Conservation (phyloP, 306 rosid genomes). For the Notholithocarpus densiflorus region DNA sequence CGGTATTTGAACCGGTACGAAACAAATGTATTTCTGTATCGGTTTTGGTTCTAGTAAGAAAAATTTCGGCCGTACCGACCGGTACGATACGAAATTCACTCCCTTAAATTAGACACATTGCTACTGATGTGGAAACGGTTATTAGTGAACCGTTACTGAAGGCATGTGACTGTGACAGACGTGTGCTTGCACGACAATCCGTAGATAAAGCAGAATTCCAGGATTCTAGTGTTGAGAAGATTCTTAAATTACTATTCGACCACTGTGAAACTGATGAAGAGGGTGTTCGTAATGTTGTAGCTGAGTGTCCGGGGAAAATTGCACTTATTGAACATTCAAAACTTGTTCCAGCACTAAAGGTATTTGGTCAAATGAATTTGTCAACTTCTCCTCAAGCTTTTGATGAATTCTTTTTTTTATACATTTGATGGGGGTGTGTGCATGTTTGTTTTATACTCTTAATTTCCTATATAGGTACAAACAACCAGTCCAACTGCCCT, state of each 20-base stretch:
- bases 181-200: slow-evolving; percentile 88
- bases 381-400: too few relatives aligned
- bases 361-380: too few relatives aligned
- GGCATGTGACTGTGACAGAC: too few relatives aligned
- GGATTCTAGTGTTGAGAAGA: slow-evolving; percentile 95
- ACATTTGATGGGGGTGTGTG: slow-evolving; percentile 18
- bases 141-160: too few relatives aligned
- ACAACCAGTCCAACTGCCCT: slow-evolving; percentile 47
- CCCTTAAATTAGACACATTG: too few relatives aligned
- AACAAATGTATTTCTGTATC: too few relatives aligned
- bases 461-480: slow-evolving; percentile 51
- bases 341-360: slow-evolving; percentile 97
- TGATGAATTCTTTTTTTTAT: background rate
- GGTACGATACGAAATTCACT: too few relatives aligned
- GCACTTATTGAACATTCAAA: slow-evolving; percentile 94
- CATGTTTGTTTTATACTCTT: slow-evolving; percentile 11
- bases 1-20: too few relatives aligned
- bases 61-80: too few relatives aligned
- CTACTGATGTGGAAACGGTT: too few relatives aligned
- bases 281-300: slow-evolving; percentile 97
- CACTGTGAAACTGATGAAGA: slow-evolving; percentile 98
- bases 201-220: slow-evolving; percentile 94
- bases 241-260: slow-evolving; percentile 84
- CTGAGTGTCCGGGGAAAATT: slow-evolving; percentile 95
- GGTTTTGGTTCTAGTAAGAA: too few relatives aligned